Evolutionary conservation across 306 rosid genomes (phyloP).

Genomic region (Psophocarpus tetragonolobus): DNA sequence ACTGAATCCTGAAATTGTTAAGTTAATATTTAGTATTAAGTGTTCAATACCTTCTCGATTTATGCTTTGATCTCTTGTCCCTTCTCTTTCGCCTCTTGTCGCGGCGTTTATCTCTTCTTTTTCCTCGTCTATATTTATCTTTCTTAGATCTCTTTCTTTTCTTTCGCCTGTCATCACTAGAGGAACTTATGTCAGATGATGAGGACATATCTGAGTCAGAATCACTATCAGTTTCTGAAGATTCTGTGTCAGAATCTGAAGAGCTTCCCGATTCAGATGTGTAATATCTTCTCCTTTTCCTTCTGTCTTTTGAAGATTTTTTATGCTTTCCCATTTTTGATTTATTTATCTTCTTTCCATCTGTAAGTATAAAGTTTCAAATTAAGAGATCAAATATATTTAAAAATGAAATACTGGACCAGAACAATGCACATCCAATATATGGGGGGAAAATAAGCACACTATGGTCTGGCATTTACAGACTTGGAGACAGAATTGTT

Average conservation of each 20-base stretch:
- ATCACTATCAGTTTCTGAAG: conserved; percentile 82
- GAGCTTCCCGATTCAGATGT: conserved; percentile 73
- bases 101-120: conserved; percentile 66
- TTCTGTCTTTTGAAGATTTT: conserved; percentile 66
- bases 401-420: background rate
- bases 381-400: conserved; percentile 5
- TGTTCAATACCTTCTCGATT: conserved; percentile 64
- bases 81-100: conserved; percentile 63
- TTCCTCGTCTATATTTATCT: conserved; percentile 67
- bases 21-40: background rate
- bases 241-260: conserved; percentile 75
- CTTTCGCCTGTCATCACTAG: conserved; percentile 77
- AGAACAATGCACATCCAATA: background rate
- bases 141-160: conserved; percentile 81
- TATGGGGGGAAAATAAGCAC: background rate
- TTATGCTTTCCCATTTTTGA: conserved; percentile 59
- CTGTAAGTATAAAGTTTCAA: conserved; percentile 41
- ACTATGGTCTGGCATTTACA: background rate
- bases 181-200: conserved; percentile 72
- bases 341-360: conserved; percentile 56
- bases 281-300: conserved; percentile 70
- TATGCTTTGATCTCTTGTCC: conserved; percentile 69
- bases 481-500: background rate
- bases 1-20: background rate
- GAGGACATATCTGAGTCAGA: conserved; percentile 73